Percentiles rank a stretch among this genome's conserved stretches.
These are phyloP conservation scores for Salpingoeca rosetta DNA, from an alignment of 78 protist genomes.

Conservation along the genomic window DNA sequence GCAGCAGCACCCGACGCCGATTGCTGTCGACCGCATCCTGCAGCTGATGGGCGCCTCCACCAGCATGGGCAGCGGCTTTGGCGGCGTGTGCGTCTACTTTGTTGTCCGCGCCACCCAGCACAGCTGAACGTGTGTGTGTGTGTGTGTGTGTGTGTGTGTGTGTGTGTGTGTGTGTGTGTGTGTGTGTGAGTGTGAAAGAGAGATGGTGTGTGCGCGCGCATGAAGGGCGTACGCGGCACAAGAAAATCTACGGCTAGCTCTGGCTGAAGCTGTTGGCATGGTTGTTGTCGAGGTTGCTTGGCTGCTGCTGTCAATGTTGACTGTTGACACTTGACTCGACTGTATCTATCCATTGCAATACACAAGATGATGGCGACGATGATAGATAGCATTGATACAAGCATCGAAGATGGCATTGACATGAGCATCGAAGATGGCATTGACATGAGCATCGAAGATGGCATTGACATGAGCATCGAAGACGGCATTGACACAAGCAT, in stretches of 20 bases:
- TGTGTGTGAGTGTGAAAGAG: not conserved
- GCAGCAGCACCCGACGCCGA: not conserved
- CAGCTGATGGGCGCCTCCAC: not conserved
- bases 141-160: not conserved
- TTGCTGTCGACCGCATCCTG: not conserved
- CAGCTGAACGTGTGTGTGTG: not conserved
- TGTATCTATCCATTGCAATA: too few relatives aligned
- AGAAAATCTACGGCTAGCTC: not conserved
- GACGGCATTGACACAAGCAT: too few relatives aligned
- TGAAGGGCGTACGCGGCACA: not conserved
- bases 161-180: not conserved
- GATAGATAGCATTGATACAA: too few relatives aligned
- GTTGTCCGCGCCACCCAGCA: too few relatives aligned
- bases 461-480: too few relatives aligned
- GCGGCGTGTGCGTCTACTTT: not conserved
- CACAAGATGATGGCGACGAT: too few relatives aligned
- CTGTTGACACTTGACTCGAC: too few relatives aligned
- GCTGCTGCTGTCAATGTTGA: too few relatives aligned
- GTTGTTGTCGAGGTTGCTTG: not conserved
- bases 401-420: too few relatives aligned
- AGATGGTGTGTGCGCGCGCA: not conserved
- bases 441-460: too few relatives aligned
- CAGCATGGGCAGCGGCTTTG: not conserved
- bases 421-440: too few relatives aligned
- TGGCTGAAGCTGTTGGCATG: not conserved